Conservation (phyloP, 2,329 filamentous ascomycete species). For the Penicillium verrucosum region DNA sequence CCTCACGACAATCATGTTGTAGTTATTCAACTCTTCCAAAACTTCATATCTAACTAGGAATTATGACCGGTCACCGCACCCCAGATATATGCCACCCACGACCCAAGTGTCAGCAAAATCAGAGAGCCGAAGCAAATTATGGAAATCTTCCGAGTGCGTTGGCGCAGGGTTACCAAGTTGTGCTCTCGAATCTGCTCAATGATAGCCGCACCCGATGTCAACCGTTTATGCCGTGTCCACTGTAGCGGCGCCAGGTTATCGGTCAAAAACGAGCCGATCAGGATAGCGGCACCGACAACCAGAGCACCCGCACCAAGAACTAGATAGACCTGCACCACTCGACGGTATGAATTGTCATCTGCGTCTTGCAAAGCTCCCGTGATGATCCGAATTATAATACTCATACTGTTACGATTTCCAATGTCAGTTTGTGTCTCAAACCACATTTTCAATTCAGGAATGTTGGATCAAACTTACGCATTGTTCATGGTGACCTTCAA, state of each 20-base stretch:
- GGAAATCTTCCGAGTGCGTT: conserved; percentile 44
- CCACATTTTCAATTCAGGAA: background rate
- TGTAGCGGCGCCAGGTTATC: conserved; percentile 52
- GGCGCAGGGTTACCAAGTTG: conserved; percentile 38
- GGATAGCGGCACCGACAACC: conserved; percentile 43
- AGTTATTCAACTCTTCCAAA: background rate
- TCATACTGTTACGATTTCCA: conserved; percentile 47
- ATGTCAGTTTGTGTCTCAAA: background rate
- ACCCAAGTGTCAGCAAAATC: conserved; percentile 49
- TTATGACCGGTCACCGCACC: conserved; percentile 56
- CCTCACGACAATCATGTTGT: background rate
- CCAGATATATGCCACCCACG: conserved; percentile 56
- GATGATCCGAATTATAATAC: conserved; percentile 57
- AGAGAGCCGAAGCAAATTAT: conserved; percentile 45
- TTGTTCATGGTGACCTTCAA: conserved; percentile 63
- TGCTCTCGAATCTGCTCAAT: conserved; percentile 45
- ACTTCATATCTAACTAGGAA: conserved; percentile 10
- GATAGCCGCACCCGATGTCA: conserved; percentile 43
- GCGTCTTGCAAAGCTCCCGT: conserved; percentile 58
- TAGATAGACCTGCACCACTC: conserved; percentile 56
- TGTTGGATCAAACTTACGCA: conserved; percentile 31
- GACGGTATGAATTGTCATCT: conserved; percentile 55
- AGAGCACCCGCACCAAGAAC: conserved; percentile 52
- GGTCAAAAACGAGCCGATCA: conserved; percentile 40
- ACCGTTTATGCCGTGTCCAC: conserved; percentile 56